Base-by-base conservation (phyloP, 331 rosid species). In the Pyrus hybrid region DNA sequence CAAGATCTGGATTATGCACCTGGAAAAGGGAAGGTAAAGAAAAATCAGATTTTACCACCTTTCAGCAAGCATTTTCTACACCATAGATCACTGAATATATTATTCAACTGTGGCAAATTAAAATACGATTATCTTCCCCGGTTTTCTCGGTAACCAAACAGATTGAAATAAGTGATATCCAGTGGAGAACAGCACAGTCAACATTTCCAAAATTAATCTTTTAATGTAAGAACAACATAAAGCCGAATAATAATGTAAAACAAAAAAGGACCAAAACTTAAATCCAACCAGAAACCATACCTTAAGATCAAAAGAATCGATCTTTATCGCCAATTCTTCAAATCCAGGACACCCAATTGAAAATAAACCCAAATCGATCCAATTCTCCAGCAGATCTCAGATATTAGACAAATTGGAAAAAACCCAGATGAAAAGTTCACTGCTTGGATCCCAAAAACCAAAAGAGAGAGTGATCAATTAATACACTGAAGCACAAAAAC, bases 241-340 rank as follows among this genome's bases (percentile, higher is more conserved):
- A 64, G 35, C 43, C 7, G 9, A 37, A 23, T 13, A 21, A 23
- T 22, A 13, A 43, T 37, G 13, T 10, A 37, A 43, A 60, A 35
- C 43, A 71, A 37, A 72, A 75, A 63, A 53, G 29, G 28, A 53
- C 8, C 51, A 35, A 6, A 56, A 12, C 75, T 17, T 54, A 25
- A 69, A 57, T 73, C 69, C 57, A 72, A 53, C 66, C 6, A 66
- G 13, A 37, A 68, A 18, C 29, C 25, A 49, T 4, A 57, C 72
- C 63, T 79, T 74, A 85, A 89, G 86, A 78, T 45, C 54, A 10
- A 82, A 28, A 62, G n/a, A 35, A 76, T 32, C 74, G 76, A 84
- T 60, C 80, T 80, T 54, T 67, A 58, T 17, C 63, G 23, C 47
- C 58, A 71, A 79, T 56, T 72, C 51, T 33, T 25, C 45, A 74